These are phyloP conservation scores for Balansia obtecta DNA, from an alignment of 2,329 filamentous ascomycete genomes.

Conservation along the genomic window DNA sequence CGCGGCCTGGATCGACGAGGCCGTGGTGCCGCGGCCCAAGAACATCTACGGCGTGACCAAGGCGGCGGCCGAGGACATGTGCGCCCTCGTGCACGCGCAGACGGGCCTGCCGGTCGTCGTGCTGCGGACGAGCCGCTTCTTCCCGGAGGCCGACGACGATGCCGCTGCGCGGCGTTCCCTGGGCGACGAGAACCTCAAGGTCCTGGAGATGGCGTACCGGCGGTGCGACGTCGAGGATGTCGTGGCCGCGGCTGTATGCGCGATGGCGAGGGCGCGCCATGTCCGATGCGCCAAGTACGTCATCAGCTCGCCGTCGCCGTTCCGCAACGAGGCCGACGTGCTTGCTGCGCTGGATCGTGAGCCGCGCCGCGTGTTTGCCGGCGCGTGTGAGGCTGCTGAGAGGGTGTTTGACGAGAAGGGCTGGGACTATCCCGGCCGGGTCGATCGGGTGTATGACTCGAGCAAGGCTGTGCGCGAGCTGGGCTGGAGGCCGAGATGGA, in stretches of 20 bases:
- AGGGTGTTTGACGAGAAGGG: constrained; percentile 18
- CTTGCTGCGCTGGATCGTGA: constrained; percentile 21
- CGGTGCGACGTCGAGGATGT: constrained; percentile 31
- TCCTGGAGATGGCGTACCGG: constrained; percentile 33
- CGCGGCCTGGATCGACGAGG: constrained; percentile 32
- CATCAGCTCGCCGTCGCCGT: constrained; percentile 30
- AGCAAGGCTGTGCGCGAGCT: constrained; percentile 27
- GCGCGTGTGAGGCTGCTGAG: constrained; percentile 15
- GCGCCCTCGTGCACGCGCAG: constrained; percentile 27
- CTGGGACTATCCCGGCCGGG: constrained; percentile 25
- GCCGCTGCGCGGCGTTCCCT: constrained; percentile 23
- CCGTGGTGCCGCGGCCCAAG: constrained; percentile 27
- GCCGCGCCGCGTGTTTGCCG: constrained; percentile 19
- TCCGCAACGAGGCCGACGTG: constrained; percentile 17
- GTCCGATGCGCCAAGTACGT: constrained; percentile 29
- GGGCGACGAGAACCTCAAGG: constrained; percentile 32
- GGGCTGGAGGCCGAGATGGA: constrained; percentile 29
- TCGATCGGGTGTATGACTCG: constrained; percentile 35
- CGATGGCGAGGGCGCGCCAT: constrained; percentile 20
- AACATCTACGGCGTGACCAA: constrained; percentile 39
- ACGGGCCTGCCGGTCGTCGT: constrained; percentile 27
- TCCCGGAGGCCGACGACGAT: constrained; percentile 35
- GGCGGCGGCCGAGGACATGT: constrained; percentile 34
- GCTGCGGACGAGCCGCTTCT: constrained; percentile 35
- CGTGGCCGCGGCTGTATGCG: constrained; percentile 27